phyloP scores from a whole-genome alignment of 129 eudicot genomes.

The Erigeron canadensis region DNA sequence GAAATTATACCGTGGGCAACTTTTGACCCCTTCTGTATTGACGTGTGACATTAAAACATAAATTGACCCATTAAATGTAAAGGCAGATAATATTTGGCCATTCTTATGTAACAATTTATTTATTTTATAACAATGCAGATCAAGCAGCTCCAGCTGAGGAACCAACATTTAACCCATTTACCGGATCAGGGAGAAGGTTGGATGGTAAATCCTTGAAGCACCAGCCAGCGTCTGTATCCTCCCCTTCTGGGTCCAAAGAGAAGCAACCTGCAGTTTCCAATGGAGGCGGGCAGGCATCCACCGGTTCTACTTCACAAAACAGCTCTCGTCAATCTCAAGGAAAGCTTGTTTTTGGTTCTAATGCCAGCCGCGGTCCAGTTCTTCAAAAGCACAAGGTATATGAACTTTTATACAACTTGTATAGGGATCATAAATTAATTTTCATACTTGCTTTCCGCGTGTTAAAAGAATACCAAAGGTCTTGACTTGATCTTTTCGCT shows the following conservation, averaged over 20 bases:
- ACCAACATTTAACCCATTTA: constrained; percentile 77
- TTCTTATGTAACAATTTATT: neutral
- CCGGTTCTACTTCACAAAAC: constrained; percentile 57
- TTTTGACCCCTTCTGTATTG: too few species aligned
- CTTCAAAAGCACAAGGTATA: constrained; percentile 69
- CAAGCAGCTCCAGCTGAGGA: constrained; percentile 60
- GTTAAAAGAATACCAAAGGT: neutral
- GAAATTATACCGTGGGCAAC: too few species aligned
- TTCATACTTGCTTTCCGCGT: neutral
- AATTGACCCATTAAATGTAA: too few species aligned
- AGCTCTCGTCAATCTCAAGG: constrained; percentile 72
- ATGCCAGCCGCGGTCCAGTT: constrained; percentile 44
- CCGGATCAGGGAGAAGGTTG: constrained; percentile 73
- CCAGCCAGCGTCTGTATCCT: constrained; percentile 50
- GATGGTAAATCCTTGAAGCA: constrained; percentile 69
- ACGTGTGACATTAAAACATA: too few species aligned
- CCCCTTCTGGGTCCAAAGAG: constrained; percentile 42
- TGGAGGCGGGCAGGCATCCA: constrained; percentile 40
- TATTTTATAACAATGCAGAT: constrained; percentile 30
- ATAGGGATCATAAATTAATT: neutral
- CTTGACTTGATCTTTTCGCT: neutral
- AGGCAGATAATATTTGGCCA: too few species aligned
- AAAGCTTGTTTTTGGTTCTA: constrained; percentile 85
- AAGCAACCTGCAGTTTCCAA: constrained; percentile 44
- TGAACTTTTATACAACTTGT: neutral